Conservation (phyloP, 768 basidiomycete species). For the Vararia minispora region DNA sequence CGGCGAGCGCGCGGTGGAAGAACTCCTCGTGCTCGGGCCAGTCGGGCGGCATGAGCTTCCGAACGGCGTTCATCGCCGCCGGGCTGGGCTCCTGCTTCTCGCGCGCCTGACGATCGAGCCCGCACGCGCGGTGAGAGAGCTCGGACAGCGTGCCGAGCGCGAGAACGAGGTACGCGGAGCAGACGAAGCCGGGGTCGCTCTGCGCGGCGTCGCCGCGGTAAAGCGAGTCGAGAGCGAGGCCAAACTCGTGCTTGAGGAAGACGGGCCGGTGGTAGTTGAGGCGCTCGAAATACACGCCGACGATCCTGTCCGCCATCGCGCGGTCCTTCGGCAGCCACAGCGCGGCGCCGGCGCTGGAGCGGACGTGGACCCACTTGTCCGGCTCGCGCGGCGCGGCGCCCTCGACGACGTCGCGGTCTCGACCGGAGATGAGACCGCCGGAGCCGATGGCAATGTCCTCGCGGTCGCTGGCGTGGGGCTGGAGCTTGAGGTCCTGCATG, state of each 20-base stretch:
- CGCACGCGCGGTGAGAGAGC: constrained; percentile 58
- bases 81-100: constrained; percentile 23
- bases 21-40: constrained; percentile 85
- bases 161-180: constrained; percentile 65
- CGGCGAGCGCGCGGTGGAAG: constrained; percentile 63
- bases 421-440: constrained; percentile 55
- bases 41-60: constrained; percentile 49
- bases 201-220: constrained; percentile 45
- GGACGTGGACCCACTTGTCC: constrained; percentile 46
- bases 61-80: constrained; percentile 22
- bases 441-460: constrained; percentile 76
- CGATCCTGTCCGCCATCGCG: constrained; percentile 45
- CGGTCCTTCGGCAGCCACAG: constrained; percentile 75
- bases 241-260: constrained; percentile 57
- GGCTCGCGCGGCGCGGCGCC: constrained; percentile 47
- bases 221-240: constrained; percentile 49
- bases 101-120: constrained; percentile 34
- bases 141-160: constrained; percentile 78
- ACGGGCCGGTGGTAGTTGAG: constrained; percentile 78
- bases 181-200: constrained; percentile 70
- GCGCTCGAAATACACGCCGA: constrained; percentile 62
- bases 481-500: constrained; percentile 50
- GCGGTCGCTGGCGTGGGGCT: constrained; percentile 34
- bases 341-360: constrained; percentile 23
- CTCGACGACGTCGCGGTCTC: constrained; percentile 49